These are phyloP conservation scores for Lathyrus aphaca DNA, from an alignment of 306 rosid species.

Conservation along the genomic window DNA sequence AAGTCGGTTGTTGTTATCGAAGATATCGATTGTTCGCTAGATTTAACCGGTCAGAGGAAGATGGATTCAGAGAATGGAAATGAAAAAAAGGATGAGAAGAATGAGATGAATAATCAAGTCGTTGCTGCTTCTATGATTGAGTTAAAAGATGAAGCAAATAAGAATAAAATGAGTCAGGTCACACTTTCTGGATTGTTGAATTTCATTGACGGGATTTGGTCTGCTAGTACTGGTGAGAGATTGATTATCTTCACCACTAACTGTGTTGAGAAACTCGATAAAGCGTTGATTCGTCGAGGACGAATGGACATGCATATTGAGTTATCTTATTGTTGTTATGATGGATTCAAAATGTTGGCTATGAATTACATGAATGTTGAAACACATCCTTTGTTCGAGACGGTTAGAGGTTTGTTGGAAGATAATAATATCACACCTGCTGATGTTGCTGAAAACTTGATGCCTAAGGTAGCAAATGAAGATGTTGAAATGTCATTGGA, in stretches of 20 bases:
- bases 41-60: slow-evolving; percentile 53
- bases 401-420: slow-evolving; percentile 34
- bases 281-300: slow-evolving; percentile 68
- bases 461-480: slow-evolving; percentile 56
- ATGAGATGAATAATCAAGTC: neutral
- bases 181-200: slow-evolving; percentile 70
- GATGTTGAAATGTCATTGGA: slow-evolving; percentile 39
- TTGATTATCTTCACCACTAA: slow-evolving; percentile 73
- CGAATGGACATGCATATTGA: slow-evolving; percentile 80
- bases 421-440: slow-evolving; percentile 55
- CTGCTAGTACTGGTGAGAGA: slow-evolving; percentile 66
- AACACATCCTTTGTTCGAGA: slow-evolving; percentile 43
- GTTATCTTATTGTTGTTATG: slow-evolving; percentile 58
- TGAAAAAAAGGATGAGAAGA: slow-evolving; percentile 4
- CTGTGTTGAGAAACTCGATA: slow-evolving; percentile 66
- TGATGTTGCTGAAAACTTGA: slow-evolving; percentile 76
- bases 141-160: slow-evolving; percentile 6
- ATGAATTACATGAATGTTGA: slow-evolving; percentile 55
- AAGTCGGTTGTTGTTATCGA: slow-evolving; percentile 67
- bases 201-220: slow-evolving; percentile 78
- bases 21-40: slow-evolving; percentile 71
- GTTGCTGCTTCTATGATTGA: neutral
- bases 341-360: slow-evolving; percentile 63
- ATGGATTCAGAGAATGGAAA: slow-evolving; percentile 29
- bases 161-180: slow-evolving; percentile 48